A percentile compares a stretch with the other conserved stretches of the same genome.
Conservation (phyloP, 2,329 filamentous ascomycete genomes). For the Aspergillus uvarum region DNA sequence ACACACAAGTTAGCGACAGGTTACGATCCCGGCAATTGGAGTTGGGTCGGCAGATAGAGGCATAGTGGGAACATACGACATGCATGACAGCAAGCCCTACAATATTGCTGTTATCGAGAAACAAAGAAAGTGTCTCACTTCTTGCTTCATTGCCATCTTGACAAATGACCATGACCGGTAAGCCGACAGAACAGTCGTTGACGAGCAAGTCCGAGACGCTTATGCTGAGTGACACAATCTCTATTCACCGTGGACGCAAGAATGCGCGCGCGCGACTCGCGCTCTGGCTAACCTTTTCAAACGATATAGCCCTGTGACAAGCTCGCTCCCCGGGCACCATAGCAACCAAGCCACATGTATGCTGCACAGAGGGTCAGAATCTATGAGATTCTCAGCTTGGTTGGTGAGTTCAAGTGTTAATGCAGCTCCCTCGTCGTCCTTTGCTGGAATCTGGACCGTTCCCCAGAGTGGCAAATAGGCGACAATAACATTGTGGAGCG, state of each 20-base stretch:
- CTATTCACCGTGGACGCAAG: neutral
- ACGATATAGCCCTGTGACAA: neutral
- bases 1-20: neutral
- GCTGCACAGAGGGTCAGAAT: neutral
- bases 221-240: neutral
- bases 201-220: neutral
- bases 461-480: neutral
- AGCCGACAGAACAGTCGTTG: neutral
- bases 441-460: neutral
- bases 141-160: neutral
- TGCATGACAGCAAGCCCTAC: too few relatives aligned
- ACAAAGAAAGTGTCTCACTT: neutral
- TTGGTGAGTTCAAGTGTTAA: neutral
- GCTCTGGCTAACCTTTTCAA: neutral
- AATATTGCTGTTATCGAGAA: neutral
- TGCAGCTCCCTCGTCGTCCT: neutral
- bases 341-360: constrained; percentile 4
- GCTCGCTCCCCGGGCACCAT: neutral
- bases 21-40: neutral
- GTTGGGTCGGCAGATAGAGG: neutral
- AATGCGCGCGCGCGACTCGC: neutral
- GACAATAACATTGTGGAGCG: neutral
- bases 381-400: neutral
- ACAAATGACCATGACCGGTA: neutral
- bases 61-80: too few relatives aligned